Evolutionary conservation across 164 flowering plant species (phyloP).

Genomic region (Chimonanthus salicifolius): DNA sequence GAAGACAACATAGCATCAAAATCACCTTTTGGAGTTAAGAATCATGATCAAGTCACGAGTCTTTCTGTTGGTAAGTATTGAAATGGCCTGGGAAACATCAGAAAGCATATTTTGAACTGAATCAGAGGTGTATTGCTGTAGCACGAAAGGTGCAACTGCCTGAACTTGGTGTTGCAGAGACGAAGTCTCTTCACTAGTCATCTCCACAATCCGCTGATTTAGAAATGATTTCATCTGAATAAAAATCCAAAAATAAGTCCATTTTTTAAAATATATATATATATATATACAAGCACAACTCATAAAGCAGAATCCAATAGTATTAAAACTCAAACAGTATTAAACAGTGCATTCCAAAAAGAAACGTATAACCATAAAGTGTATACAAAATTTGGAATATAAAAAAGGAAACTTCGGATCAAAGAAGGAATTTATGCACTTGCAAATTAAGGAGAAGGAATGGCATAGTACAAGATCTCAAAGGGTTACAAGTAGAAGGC

Average conservation of each 20-base stretch:
- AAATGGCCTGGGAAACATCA: conserved; percentile 59
- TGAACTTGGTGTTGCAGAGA: conserved; percentile 95
- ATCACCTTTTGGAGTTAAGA: conserved; percentile 90
- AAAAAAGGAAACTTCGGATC: not conserved
- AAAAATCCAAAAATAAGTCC: not conserved
- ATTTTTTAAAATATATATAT: not conserved
- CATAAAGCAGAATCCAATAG: not conserved
- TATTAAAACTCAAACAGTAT: not conserved
- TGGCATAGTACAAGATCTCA: not conserved
- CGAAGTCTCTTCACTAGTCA: conserved; percentile 65
- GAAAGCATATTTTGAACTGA: conserved; percentile 64
- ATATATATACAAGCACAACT: not conserved
- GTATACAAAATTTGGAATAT: not conserved
- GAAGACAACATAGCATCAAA: not conserved
- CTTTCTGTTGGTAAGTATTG: conserved; percentile 68
- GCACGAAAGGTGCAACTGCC: conserved; percentile 86
- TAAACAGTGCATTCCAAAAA: not conserved
- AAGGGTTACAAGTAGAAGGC: too few species aligned
- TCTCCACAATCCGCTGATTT: conserved; percentile 69
- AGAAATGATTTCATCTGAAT: conserved; percentile 83
- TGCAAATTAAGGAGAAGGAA: not conserved
- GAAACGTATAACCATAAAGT: not conserved
- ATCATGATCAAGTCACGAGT: conserved; percentile 85
- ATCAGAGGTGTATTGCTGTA: conserved; percentile 83
- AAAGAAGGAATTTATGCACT: not conserved